Evolutionary conservation across 2,329 filamentous ascomycete species (phyloP).

Genomic region (Curvularia verruculosa): DNA sequence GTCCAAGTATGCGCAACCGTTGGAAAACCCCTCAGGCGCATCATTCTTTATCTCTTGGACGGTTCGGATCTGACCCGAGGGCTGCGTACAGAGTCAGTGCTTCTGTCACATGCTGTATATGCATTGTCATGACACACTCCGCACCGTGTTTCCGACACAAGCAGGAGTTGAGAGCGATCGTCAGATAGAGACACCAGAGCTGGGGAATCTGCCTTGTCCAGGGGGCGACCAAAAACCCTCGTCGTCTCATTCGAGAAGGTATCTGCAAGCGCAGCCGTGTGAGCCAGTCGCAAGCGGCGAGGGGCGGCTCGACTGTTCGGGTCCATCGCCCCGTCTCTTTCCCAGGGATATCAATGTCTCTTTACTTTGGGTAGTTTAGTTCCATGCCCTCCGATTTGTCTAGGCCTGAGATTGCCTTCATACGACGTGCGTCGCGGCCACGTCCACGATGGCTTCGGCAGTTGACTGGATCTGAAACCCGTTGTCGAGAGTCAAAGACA

Average conservation of each 20-base stretch:
- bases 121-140: conserved; percentile 1
- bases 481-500: conserved; percentile 4
- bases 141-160: background rate
- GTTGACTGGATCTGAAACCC: conserved; percentile 4
- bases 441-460: conserved; percentile 2
- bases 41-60: background rate
- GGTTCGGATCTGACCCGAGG: background rate
- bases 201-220: background rate
- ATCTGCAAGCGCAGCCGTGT: conserved; percentile 8
- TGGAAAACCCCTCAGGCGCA: background rate
- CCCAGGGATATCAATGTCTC: background rate
- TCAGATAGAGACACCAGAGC: background rate
- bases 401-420: background rate
- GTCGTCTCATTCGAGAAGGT: background rate
- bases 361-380: background rate
- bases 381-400: conserved; percentile 2
- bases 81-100: background rate
- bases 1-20: background rate
- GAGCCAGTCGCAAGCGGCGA: conserved; percentile 1
- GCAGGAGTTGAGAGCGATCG: background rate
- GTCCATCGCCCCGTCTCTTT: background rate
- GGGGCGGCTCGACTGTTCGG: conserved; percentile 7
- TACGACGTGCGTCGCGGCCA: conserved; percentile 1
- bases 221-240: background rate
- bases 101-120: background rate